phyloP scores from a whole-genome alignment of 768 basidiomycete genomes.

The Vararia minispora region DNA sequence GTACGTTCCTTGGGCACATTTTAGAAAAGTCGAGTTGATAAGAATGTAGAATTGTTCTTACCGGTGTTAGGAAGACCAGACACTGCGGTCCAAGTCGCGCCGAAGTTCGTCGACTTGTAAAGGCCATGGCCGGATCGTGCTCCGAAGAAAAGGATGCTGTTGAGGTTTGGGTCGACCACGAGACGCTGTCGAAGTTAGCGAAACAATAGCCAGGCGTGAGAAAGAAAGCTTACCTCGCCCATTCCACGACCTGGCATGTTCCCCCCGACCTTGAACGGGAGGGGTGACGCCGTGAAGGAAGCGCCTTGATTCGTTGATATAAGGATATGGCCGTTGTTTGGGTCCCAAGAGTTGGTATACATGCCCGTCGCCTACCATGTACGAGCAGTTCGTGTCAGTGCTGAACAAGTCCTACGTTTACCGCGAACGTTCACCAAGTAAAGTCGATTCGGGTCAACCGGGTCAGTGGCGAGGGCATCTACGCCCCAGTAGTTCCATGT shows the following conservation, averaged over 20 bases:
- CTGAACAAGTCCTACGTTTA: background rate
- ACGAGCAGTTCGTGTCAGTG: background rate
- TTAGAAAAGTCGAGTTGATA: background rate
- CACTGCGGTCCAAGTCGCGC: conserved; percentile 49
- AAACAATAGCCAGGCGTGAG: background rate
- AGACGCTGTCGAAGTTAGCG: conserved; percentile 32
- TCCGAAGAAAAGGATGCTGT: conserved; percentile 52
- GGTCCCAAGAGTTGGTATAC: conserved; percentile 54
- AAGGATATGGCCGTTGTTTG: conserved; percentile 52
- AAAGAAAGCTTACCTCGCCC: conserved; percentile 33
- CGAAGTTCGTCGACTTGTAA: conserved; percentile 55
- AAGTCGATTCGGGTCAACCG: conserved; percentile 40
- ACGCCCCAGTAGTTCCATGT: conserved; percentile 38
- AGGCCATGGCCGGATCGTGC: conserved; percentile 54
- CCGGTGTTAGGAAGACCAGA: conserved; percentile 47
- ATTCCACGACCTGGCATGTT: conserved; percentile 64
- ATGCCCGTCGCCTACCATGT: conserved; percentile 37
- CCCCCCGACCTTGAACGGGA: conserved; percentile 60
- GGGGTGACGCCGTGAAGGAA: conserved; percentile 37
- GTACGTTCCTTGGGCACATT: conserved; percentile 32
- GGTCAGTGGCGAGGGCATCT: conserved; percentile 48
- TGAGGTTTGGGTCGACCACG: conserved; percentile 50
- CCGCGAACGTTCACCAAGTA: conserved; percentile 30
- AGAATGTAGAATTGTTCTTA: conserved; percentile 16
- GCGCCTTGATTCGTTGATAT: conserved; percentile 46